Evolutionary conservation across 2,329 filamentous ascomycete species (phyloP).

Genomic region (Didymella exigua): DNA sequence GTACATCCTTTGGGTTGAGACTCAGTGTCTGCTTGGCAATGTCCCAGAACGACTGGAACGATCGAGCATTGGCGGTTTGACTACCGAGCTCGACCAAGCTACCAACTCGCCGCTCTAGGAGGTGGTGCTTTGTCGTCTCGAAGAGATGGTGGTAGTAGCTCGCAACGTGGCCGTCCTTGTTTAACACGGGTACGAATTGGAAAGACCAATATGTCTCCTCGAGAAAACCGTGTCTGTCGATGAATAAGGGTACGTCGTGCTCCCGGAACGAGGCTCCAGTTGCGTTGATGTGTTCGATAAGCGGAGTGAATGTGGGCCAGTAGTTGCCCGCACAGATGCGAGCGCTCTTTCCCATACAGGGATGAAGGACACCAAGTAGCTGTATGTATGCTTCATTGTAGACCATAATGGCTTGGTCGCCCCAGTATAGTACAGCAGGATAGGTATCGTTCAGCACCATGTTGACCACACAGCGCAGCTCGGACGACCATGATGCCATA

Average conservation of each 20-base stretch:
- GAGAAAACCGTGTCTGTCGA: conserved; percentile 68
- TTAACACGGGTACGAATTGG: conserved; percentile 75
- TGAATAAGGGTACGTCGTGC: conserved; percentile 74
- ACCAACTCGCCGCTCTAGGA: conserved; percentile 31
- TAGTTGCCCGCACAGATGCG: conserved; percentile 71
- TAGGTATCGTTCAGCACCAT: conserved; percentile 64
- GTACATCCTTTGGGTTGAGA: conserved; percentile 64
- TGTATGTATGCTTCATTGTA: conserved; percentile 48
- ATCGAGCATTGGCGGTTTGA: conserved; percentile 69
- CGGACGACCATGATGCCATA: conserved; percentile 70
- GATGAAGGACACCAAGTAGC: conserved; percentile 46
- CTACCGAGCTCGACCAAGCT: conserved; percentile 72
- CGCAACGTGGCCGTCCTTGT: conserved; percentile 69
- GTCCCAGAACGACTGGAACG: conserved; percentile 72
- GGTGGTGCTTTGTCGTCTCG: conserved; percentile 68
- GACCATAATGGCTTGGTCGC: conserved; percentile 43
- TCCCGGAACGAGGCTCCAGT: conserved; percentile 31
- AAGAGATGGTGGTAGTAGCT: conserved; percentile 78
- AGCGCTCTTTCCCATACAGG: conserved; percentile 65
- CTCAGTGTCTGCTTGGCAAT: conserved; percentile 69
- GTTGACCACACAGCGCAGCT: conserved; percentile 76
- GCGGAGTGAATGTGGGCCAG: conserved; percentile 46
- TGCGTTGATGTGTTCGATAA: conserved; percentile 30
- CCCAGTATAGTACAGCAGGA: conserved; percentile 67
- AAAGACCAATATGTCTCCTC: conserved; percentile 83